phyloP scores from a whole-genome alignment of 2,329 filamentous ascomycete genomes.

The Domatiomyces globalis region DNA sequence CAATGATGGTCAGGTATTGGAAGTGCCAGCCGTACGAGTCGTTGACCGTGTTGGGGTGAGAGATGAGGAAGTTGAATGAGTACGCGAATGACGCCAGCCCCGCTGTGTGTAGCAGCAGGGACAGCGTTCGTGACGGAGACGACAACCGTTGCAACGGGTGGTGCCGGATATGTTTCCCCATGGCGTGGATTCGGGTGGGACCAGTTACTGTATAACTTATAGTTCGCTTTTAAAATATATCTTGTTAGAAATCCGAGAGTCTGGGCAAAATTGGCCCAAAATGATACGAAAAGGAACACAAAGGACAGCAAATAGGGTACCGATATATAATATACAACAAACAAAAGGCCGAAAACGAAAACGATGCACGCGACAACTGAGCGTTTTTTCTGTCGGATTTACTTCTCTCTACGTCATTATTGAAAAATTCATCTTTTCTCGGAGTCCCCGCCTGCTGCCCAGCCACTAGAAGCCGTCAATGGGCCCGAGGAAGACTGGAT shows the following conservation, averaged over 20 bases:
- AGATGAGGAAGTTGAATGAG: conserved; percentile 32
- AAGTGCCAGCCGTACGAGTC: conserved; percentile 52
- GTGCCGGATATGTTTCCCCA: conserved; percentile 16
- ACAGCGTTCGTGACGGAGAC: conserved; percentile 31
- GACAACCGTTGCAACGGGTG: conserved; percentile 32
- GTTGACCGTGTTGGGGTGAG: conserved; percentile 35
- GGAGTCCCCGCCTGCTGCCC: too few species aligned
- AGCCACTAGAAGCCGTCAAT: too few species aligned
- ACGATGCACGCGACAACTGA: too few species aligned
- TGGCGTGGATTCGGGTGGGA: background rate
- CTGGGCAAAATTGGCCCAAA: too few species aligned
- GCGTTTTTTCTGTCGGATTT: background rate
- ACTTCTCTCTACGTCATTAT: background rate
- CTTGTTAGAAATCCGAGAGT: too few species aligned
- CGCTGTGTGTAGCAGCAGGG: conserved; percentile 27
- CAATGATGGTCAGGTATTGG: conserved; percentile 51
- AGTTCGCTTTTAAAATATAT: too few species aligned
- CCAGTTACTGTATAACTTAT: too few species aligned
- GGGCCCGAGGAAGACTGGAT: too few species aligned
- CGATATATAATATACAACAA: background rate
- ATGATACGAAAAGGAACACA: too few species aligned
- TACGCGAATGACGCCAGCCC: conserved; percentile 31
- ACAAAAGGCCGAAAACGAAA: too few species aligned
- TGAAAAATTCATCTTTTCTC: too few species aligned
- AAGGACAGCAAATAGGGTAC: background rate